Evolutionary conservation across 345 rosid species (phyloP).

Genomic region (Salix suchowensis): DNA sequence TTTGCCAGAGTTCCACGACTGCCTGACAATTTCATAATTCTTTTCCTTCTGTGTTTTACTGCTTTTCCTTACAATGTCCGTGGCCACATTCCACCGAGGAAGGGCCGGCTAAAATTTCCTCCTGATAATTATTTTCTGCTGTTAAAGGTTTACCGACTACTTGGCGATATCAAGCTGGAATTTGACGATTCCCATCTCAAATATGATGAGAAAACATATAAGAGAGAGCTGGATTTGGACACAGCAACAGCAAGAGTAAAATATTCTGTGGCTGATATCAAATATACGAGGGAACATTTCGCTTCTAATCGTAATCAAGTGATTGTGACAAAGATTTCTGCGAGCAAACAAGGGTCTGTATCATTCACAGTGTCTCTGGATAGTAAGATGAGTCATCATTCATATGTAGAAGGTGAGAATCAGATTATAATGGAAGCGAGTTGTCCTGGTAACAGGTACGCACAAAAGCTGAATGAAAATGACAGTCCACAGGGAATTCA

Average conservation of each 20-base stretch:
- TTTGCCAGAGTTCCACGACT: too few species aligned
- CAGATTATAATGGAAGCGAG: slow-evolving; percentile 65
- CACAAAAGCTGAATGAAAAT: slow-evolving; percentile 34
- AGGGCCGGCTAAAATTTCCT: too few species aligned
- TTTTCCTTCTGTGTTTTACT: too few species aligned
- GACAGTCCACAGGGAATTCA: slow-evolving; percentile 58
- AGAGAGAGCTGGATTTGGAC: slow-evolving; percentile 79
- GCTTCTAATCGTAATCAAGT: slow-evolving; percentile 76
- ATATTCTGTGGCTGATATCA: slow-evolving; percentile 54
- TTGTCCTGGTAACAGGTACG: slow-evolving; percentile 68
- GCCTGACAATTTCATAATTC: too few species aligned
- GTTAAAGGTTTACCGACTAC: slow-evolving; percentile 70
- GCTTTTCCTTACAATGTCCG: too few species aligned
- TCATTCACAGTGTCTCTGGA: slow-evolving; percentile 65
- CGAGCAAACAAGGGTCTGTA: slow-evolving; percentile 53
- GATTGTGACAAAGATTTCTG: slow-evolving; percentile 60
- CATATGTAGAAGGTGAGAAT: slow-evolving; percentile 37
- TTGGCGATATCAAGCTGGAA: slow-evolving; percentile 76
- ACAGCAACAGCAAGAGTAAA: slow-evolving; percentile 61
- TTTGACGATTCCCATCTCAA: slow-evolving; percentile 59
- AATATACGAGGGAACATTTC: slow-evolving; percentile 59
- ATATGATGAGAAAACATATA: slow-evolving; percentile 57
- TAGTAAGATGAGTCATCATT: slow-evolving; percentile 53
- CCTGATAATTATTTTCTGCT: too few species aligned
- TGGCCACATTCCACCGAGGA: too few species aligned